Evolutionary conservation across 2,329 filamentous ascomycete genomes (phyloP), one percentile per base, ranked within the genome.

Genomic region (Xylariaceae sp.): DNA sequence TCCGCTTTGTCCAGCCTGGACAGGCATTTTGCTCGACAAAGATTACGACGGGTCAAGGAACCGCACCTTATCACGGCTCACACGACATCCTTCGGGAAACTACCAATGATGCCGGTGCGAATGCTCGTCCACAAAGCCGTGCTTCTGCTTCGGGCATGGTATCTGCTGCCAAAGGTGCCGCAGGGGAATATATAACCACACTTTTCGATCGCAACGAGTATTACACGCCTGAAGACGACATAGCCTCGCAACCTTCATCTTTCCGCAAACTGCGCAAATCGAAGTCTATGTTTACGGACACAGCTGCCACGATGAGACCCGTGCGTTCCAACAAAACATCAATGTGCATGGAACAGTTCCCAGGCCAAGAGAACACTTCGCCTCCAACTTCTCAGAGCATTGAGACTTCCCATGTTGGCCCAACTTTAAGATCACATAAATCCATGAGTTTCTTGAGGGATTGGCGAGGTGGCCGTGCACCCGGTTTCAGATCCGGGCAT

Each of bases 401-500:
- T 30, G 23, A 30, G 4, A 30, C 4, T 4, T 30, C 23, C 5
- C 23, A 30, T 30, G 4, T 30, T 30, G 63, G 64, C 3, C 23
- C 6, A 39, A 53, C 58, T 3, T 63, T 84, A 13, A 76, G 78
- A 61, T 71, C 77, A 2, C 80, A 80, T 0, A 82, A 79, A 54
- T 86, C 83, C 2, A 82, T 82, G 80, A 82, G 78, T 62, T 81
- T 84, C 62, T 70, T 84, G 59, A 70, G 67, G 52, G 68, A 67
- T 18, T 69, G 73, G 9, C 69, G 67, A 41, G 58, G 53, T 3
- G 59, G n/a, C 13, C 48, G 60, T 44, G 39, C 34, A 15, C 15
- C 53, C 15, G 39, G 41, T 39, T 58, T 50, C n/a, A 61, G 23
- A 51, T 57, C 44, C 6, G 58, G 62, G 3, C 39, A 59, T 41